A percentile compares a stretch with the other conserved stretches of the same genome.
phyloP scores from a whole-genome alignment of 257 asterid genomes.

The Voacanga thouarsii region DNA sequence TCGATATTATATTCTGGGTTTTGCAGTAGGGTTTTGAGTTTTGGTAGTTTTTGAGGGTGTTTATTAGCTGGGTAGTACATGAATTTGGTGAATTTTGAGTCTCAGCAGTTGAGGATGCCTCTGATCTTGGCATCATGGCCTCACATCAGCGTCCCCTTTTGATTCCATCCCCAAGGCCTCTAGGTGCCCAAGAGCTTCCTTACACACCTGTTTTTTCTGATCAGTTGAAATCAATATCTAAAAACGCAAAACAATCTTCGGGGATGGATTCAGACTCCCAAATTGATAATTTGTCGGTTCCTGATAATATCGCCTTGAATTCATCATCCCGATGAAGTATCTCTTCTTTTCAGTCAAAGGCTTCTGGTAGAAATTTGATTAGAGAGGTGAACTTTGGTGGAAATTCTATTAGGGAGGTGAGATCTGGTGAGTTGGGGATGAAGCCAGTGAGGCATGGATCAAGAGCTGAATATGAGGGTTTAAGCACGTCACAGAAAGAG shows the following conservation, averaged over 20 bases:
- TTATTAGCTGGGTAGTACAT: constrained; percentile 17
- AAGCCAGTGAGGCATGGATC: constrained; percentile 69
- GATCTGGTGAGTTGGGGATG: constrained; percentile 49
- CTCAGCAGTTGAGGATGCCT: constrained; percentile 28
- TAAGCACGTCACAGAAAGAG: constrained; percentile 70
- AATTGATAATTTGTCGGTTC: constrained; percentile 32
- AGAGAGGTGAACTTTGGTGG: constrained; percentile 66
- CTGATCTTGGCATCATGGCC: constrained; percentile 44
- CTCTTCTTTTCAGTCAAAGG: constrained; percentile 51
- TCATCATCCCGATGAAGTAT: constrained; percentile 49
- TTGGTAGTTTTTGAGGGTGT: constrained; percentile 13
- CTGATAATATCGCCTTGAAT: constrained; percentile 35
- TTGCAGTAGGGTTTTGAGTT: constrained; percentile 14
- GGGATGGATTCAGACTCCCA: constrained; percentile 55
- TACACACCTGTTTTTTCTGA: constrained; percentile 37
- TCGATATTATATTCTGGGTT: constrained; percentile 31
- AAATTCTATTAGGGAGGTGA: constrained; percentile 59
- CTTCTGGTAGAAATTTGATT: constrained; percentile 44
- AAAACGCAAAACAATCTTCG: constrained; percentile 23
- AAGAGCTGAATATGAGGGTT: constrained; percentile 68
- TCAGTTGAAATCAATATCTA: constrained; percentile 28
- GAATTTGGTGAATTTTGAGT: constrained; percentile 23
- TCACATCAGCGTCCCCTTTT: constrained; percentile 34
- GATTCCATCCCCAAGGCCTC: constrained; percentile 36
- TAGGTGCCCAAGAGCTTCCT: constrained; percentile 32